Conservation (phyloP, 2,329 filamentous ascomycete genomes). For the Pseudocercospora crystallina region DNA sequence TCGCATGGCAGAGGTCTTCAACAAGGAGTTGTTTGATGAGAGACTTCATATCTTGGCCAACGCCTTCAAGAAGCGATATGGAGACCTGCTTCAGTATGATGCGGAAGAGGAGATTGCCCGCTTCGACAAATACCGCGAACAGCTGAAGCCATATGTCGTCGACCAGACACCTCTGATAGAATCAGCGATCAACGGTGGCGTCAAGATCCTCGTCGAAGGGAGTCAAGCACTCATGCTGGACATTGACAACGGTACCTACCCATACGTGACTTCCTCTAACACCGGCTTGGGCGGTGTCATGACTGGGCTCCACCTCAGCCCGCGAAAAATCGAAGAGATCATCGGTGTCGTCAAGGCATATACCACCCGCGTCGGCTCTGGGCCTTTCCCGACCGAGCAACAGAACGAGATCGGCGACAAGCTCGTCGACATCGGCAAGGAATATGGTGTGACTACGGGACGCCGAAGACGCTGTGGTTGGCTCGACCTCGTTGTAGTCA, state of each 20-base stretch:
- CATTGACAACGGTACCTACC: constrained; percentile 63
- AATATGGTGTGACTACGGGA: constrained; percentile 59
- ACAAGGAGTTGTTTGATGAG: constrained; percentile 63
- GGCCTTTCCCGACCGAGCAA: constrained; percentile 69
- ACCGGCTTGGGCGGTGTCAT: constrained; percentile 63
- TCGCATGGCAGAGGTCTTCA: constrained; percentile 65
- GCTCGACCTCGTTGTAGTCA: constrained; percentile 68
- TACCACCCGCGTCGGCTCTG: constrained; percentile 58
- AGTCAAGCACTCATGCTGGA: constrained; percentile 69
- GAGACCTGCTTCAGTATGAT: constrained; percentile 65
- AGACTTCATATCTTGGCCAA: constrained; percentile 63
- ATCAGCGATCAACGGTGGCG: constrained; percentile 58
- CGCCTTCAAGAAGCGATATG: constrained; percentile 68
- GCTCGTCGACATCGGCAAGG: constrained; percentile 56
- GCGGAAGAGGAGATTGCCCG: constrained; percentile 66
- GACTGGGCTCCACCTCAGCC: constrained; percentile 62
- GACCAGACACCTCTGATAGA: constrained; percentile 67
- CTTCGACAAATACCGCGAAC: constrained; percentile 60
- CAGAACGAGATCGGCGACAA: constrained; percentile 58
- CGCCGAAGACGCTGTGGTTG: constrained; percentile 63
- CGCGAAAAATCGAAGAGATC: constrained; percentile 59
- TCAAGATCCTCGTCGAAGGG: constrained; percentile 67
- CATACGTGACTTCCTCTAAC: constrained; percentile 61
- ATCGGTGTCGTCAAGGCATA: constrained; percentile 69
- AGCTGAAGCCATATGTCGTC: constrained; percentile 61